These are phyloP conservation scores for Russula dissimulans DNA, from an alignment of 768 basidiomycete genomes.

Conservation along the genomic window DNA sequence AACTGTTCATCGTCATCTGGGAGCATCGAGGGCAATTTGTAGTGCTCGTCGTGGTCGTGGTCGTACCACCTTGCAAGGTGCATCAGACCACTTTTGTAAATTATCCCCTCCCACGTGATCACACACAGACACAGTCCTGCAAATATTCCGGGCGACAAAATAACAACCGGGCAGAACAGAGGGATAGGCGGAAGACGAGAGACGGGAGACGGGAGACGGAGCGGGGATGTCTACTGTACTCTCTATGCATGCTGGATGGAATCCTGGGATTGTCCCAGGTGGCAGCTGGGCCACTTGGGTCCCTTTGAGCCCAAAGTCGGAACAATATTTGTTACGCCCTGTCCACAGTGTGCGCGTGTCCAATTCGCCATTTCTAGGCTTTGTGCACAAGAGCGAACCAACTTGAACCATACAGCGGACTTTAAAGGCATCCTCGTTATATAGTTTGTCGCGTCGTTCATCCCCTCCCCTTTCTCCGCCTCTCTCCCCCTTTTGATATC, in stretches of 20 bases:
- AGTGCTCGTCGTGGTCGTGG: too few relatives aligned
- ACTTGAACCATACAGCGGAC: constrained; percentile 26
- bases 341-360: constrained; percentile 3
- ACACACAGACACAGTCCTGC: too few relatives aligned
- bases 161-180: too few relatives aligned
- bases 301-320: background rate
- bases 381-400: constrained; percentile 8
- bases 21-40: background rate
- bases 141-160: too few relatives aligned
- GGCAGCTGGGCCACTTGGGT: too few relatives aligned
- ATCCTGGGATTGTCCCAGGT: too few relatives aligned
- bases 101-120: background rate
- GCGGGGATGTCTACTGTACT: too few relatives aligned
- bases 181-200: too few relatives aligned
- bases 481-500: constrained; percentile 15
- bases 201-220: too few relatives aligned
- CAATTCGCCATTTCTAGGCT: constrained; percentile 11
- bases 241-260: background rate
- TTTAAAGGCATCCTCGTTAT: constrained; percentile 24
- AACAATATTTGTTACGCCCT: background rate
- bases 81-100: background rate
- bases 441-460: constrained; percentile 19
- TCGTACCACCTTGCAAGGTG: background rate
- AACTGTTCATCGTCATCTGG: background rate
- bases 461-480: constrained; percentile 21